phyloP scores from a whole-genome alignment of 139 green algal species.

The Spirogloea muscicola region DNA sequence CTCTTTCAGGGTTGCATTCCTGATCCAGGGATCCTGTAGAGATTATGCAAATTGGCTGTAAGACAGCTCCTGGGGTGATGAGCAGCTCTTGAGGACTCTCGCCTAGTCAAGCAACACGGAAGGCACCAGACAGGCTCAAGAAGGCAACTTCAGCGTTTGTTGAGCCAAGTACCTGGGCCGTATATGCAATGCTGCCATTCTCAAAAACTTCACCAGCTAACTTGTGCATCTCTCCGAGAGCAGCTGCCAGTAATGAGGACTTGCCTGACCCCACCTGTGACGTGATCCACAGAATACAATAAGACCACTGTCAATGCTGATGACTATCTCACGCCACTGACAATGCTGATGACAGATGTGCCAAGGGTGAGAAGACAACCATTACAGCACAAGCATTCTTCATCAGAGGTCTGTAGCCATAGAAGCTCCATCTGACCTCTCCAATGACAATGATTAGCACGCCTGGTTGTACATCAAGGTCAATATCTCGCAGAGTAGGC shows the following conservation, averaged over 20 bases:
- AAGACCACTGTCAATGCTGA: too few species aligned
- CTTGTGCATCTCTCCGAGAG: conserved; percentile 36
- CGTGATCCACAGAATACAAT: too few species aligned
- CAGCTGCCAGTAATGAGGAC: conserved; percentile 47
- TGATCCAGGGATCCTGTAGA: conserved; percentile 56
- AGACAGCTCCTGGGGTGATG: too few species aligned
- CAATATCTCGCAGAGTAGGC: conserved; percentile 24
- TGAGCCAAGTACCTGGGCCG: conserved; percentile 36
- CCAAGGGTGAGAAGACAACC: background rate
- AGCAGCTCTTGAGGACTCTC: too few species aligned
- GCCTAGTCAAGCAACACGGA: too few species aligned
- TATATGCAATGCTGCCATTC: conserved; percentile 34
- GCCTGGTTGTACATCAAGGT: conserved; percentile 17
- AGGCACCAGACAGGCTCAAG: too few species aligned
- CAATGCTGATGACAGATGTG: too few species aligned
- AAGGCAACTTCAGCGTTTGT: too few species aligned
- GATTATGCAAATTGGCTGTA: too few species aligned
- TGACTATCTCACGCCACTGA: too few species aligned
- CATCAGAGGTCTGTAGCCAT: background rate
- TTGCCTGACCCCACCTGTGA: conserved; percentile 51
- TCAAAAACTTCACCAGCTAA: conserved; percentile 15
- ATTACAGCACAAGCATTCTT: background rate
- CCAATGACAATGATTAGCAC: conserved; percentile 28
- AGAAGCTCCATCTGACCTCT: conserved; percentile 9
- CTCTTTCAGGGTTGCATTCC: conserved; percentile 55